Conservation (phyloP, 1,139 yeast species). For the Hyphopichia burtonii region DNA sequence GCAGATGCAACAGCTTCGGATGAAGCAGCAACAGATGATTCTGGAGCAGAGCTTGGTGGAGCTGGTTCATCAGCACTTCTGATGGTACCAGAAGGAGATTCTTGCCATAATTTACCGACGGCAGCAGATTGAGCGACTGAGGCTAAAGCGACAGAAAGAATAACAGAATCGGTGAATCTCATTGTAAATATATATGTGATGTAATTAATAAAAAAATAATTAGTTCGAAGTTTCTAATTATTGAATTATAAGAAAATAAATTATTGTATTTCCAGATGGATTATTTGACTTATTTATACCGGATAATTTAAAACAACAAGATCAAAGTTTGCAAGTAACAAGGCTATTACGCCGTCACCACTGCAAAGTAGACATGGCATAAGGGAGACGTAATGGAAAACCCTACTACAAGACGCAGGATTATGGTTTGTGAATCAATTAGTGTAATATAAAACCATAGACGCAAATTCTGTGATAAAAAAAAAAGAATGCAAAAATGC, state of each 20-base stretch:
- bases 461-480: background rate
- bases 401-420: too few relatives aligned
- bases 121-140: slow-evolving; percentile 4
- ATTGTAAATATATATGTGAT: slow-evolving; percentile 9
- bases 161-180: slow-evolving; percentile 22
- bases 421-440: too few relatives aligned
- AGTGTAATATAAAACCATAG: too few relatives aligned
- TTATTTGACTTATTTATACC: background rate
- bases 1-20: background rate
- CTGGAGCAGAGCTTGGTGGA: background rate
- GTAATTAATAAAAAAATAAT: too few relatives aligned
- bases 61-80: background rate
- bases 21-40: background rate
- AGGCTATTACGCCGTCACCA: background rate
- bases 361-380: background rate
- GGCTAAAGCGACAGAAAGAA: slow-evolving; percentile 17
- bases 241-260: too few relatives aligned
- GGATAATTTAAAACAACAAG: too few relatives aligned
- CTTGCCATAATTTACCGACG: background rate
- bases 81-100: background rate
- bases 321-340: too few relatives aligned
- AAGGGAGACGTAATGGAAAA: background rate
- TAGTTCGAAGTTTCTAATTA: too few relatives aligned
- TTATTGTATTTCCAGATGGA: too few relatives aligned
- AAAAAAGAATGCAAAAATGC: background rate